A percentile compares a stretch with the other conserved stretches of the same genome.
Evolutionary conservation across 2,329 filamentous ascomycete species (phyloP).

Genomic region (Stemphylium vesicarium): DNA sequence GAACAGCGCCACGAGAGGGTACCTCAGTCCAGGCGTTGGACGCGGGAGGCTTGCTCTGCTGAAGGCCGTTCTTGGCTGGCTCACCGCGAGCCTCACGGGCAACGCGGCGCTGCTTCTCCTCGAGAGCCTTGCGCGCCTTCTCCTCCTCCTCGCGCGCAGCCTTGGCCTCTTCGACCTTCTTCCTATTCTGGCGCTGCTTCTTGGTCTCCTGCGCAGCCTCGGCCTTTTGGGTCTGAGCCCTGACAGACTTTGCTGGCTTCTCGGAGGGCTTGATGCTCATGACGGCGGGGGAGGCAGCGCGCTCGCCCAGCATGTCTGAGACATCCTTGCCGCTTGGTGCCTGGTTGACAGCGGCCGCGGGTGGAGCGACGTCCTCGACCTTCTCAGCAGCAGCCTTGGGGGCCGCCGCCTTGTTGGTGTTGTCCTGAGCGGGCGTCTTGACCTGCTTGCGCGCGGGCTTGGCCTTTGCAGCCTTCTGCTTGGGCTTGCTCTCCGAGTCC

Average conservation of each 20-base stretch:
- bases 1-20: slow-evolving; percentile 30
- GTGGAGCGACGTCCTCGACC: slow-evolving; percentile 75
- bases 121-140: slow-evolving; percentile 73
- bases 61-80: slow-evolving; percentile 77
- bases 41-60: slow-evolving; percentile 54
- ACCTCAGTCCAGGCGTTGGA: slow-evolving; percentile 62
- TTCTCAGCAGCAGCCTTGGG: slow-evolving; percentile 76
- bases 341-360: slow-evolving; percentile 55
- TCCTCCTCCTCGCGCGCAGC: slow-evolving; percentile 77
- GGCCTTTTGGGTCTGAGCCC: slow-evolving; percentile 67
- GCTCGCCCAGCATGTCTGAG: slow-evolving; percentile 88
- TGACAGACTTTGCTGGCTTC: slow-evolving; percentile 63
- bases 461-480: slow-evolving; percentile 38
- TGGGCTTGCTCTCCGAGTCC: slow-evolving; percentile 40
- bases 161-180: slow-evolving; percentile 85
- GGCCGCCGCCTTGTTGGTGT: slow-evolving; percentile 41
- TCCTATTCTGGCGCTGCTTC: slow-evolving; percentile 92
- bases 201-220: slow-evolving; percentile 72
- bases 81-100: slow-evolving; percentile 84
- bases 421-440: slow-evolving; percentile 45
- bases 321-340: slow-evolving; percentile 72
- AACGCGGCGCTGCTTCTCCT: slow-evolving; percentile 82
- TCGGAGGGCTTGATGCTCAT: slow-evolving; percentile 76
- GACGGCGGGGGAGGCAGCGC: slow-evolving; percentile 71
- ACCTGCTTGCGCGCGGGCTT: slow-evolving; percentile 45